Percentiles rank a stretch among this genome's conserved stretches.
Conservation (phyloP, 331 rosid genomes). For the Rosa hybrid region DNA sequence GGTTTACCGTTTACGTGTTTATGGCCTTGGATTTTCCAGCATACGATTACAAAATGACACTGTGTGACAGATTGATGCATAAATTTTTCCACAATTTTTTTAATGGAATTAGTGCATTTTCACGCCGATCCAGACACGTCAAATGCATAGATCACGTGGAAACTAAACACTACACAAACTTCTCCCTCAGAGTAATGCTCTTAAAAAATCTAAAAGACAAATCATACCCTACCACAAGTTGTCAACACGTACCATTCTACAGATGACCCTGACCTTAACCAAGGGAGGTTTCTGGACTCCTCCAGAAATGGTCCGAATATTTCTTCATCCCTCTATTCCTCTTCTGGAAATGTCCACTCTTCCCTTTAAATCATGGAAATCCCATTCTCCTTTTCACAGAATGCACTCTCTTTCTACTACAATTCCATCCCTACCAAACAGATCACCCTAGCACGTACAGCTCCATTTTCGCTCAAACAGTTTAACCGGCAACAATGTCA, state of each 20-base stretch:
- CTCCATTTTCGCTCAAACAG: not conserved
- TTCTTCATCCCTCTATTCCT: conserved; percentile 5
- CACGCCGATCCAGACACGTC: not conserved
- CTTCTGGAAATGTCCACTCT: conserved; percentile 14
- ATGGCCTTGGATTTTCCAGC: no score
- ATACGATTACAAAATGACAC: no score
- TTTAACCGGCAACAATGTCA: conserved; percentile 8
- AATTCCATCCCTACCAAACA: not conserved
- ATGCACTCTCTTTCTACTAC: not conserved
- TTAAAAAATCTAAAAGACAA: not conserved
- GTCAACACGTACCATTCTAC: not conserved
- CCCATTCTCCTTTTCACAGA: not conserved
- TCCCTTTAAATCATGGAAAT: conserved; percentile 10
- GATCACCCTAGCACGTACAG: not conserved
- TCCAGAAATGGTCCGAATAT: conserved; percentile 13
- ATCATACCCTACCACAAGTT: not conserved
- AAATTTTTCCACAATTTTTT: no score
- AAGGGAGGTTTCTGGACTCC: conserved; percentile 11
- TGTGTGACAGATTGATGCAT: no score
- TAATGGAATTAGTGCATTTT: not conserved
- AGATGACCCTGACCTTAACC: not conserved
- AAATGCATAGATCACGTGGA: not conserved
- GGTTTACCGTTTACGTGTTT: no score
- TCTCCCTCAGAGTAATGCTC: not conserved
- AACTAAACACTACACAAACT: not conserved